phyloP scores from a whole-genome alignment of 2,329 filamentous ascomycete species.

The Sarocladiaceae sp. region DNA sequence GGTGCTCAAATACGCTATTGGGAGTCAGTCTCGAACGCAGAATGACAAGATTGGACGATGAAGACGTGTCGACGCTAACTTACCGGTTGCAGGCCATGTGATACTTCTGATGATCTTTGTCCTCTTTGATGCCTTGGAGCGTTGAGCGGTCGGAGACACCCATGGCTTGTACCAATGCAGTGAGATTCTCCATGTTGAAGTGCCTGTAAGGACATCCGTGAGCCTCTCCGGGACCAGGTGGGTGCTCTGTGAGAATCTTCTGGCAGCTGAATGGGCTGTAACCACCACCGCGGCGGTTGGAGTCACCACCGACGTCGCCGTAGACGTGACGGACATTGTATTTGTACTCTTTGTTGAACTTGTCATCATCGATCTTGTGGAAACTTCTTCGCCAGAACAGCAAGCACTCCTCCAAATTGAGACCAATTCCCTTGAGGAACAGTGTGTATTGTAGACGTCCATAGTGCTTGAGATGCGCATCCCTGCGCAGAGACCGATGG shows the following conservation, averaged over 20 bases:
- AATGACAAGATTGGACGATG: no score
- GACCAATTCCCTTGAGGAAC: conserved; percentile 92
- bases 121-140: conserved; percentile 77
- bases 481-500: conserved; percentile 79
- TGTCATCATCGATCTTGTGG: conserved; percentile 83
- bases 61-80: no score
- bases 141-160: conserved; percentile 77
- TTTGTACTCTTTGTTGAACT: conserved; percentile 95
- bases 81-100: conserved; percentile 94
- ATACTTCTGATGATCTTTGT: conserved; percentile 82
- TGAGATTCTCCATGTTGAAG: conserved; percentile 83
- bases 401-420: conserved; percentile 87
- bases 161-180: conserved; percentile 67
- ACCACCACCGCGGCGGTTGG: conserved; percentile 78
- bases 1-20: conserved; percentile 75
- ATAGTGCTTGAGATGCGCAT: conserved; percentile 88
- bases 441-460: conserved; percentile 92
- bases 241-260: conserved; percentile 86
- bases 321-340: conserved; percentile 97
- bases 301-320: conserved; percentile 90
- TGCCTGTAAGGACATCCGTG: conserved; percentile 98
- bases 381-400: conserved; percentile 88
- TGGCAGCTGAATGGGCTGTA: conserved; percentile 93
- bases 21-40: no score
- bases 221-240: conserved; percentile 79